Conservation (phyloP, 1,284 basidiomycete genomes). For the Fomitopsis palustris region DNA sequence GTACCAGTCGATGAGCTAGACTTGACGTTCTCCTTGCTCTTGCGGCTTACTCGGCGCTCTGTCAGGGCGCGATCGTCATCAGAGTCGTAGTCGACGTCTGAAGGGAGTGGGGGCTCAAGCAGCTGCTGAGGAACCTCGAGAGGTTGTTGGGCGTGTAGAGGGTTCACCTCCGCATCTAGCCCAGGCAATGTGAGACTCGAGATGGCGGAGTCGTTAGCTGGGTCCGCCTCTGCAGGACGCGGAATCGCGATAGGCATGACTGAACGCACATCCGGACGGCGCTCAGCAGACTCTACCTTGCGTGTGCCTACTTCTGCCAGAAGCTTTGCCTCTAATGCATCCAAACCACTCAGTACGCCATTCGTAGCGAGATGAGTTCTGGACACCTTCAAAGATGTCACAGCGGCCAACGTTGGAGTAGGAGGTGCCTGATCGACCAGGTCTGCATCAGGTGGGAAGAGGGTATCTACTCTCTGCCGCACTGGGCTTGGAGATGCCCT, state of each 20-base stretch:
- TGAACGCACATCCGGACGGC: constrained; percentile 45
- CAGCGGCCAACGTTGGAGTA: constrained; percentile 49
- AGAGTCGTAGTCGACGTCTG: not conserved
- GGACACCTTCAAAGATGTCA: constrained; percentile 36
- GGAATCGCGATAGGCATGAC: constrained; percentile 46
- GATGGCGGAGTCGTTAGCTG: constrained; percentile 66
- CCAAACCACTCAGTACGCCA: constrained; percentile 43
- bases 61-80: constrained; percentile 6
- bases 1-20: constrained; percentile 10
- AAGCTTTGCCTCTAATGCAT: constrained; percentile 59
- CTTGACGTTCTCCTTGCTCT: constrained; percentile 22
- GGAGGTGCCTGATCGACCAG: constrained; percentile 35
- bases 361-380: constrained; percentile 16
- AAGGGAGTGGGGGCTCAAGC: not conserved
- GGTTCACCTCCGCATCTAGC: constrained; percentile 24
- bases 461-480: constrained; percentile 28
- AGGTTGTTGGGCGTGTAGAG: constrained; percentile 14
- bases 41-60: constrained; percentile 4
- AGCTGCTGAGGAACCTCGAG: not conserved
- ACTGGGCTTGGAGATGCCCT: constrained; percentile 13
- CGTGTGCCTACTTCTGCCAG: constrained; percentile 67
- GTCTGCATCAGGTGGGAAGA: constrained; percentile 22
- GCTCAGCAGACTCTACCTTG: constrained; percentile 34
- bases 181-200: constrained; percentile 71
- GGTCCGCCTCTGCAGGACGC: constrained; percentile 31